phyloP scores from a whole-genome alignment of 805 yeast species.

The Martiniozyma abietophila region DNA sequence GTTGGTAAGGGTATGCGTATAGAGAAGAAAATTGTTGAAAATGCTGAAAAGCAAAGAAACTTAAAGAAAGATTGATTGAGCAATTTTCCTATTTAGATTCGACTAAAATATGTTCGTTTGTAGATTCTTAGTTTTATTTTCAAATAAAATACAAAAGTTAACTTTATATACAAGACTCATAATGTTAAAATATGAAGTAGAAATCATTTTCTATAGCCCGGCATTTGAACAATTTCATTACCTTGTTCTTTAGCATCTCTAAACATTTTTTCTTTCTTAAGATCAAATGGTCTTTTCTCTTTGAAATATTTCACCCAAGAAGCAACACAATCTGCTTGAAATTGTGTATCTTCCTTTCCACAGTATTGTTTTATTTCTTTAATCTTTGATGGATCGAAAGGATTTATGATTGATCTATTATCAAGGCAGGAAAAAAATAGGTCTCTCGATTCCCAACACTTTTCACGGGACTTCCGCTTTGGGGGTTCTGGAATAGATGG shows the following conservation, averaged over 20 bases:
- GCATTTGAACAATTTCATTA: constrained; percentile 29
- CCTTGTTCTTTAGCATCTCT: constrained; percentile 66
- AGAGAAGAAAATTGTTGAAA: constrained; percentile 81
- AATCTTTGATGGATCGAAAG: constrained; percentile 41
- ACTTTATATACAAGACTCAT: no score
- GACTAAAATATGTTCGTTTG: background rate
- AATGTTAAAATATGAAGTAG: no score
- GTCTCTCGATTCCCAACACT: constrained; percentile 91
- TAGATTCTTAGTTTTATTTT: background rate
- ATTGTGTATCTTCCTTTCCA: constrained; percentile 43
- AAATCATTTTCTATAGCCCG: constrained; percentile 19
- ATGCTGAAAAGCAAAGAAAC: constrained; percentile 92
- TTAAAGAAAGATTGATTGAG: no score
- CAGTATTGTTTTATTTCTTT: constrained; percentile 44
- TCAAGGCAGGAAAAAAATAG: constrained; percentile 67
- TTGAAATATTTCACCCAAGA: constrained; percentile 89
- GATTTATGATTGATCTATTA: constrained; percentile 55
- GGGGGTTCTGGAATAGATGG: constrained; percentile 29
- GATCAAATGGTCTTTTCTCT: constrained; percentile 75
- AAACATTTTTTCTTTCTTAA: constrained; percentile 57
- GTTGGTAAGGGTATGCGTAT: constrained; percentile 82
- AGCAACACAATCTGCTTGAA: constrained; percentile 68
- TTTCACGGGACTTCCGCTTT: constrained; percentile 57
- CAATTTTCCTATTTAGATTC: no score
- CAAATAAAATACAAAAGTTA: no score